A percentile compares a stretch with the other conserved stretches of the same genome.
These are phyloP conservation scores for Fagus crenata DNA, from an alignment of 306 rosid genomes.

Conservation along the genomic window DNA sequence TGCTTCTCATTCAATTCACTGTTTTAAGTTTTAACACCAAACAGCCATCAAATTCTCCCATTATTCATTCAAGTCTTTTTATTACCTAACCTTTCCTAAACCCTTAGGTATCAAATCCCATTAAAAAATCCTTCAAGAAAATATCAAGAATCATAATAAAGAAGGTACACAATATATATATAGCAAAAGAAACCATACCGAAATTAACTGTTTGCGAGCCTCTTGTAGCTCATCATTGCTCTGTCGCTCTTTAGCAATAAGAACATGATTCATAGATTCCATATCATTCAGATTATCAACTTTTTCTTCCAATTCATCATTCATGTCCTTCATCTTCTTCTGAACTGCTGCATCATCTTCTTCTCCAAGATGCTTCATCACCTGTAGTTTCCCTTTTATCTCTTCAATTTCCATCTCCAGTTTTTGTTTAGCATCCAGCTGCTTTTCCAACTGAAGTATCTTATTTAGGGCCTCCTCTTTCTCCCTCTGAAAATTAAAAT, in stretches of 20 bases:
- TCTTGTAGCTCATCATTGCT: conserved; percentile 91
- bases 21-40: no score
- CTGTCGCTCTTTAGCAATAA: conserved; percentile 75
- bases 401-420: conserved; percentile 95
- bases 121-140: no score
- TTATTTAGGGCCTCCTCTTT: conserved; percentile 80
- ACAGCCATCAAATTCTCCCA: no score
- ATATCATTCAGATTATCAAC: conserved; percentile 46
- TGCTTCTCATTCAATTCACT: no score
- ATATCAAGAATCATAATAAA: no score
- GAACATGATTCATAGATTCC: conserved; percentile 57
- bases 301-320: conserved; percentile 54
- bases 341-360: conserved; percentile 82
- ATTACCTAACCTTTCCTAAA: no score
- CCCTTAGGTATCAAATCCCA: no score
- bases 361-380: conserved; percentile 92
- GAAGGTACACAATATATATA: neutral
- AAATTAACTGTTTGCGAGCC: conserved; percentile 76
- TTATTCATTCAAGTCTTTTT: no score
- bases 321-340: conserved; percentile 78
- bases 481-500: conserved; percentile 60
- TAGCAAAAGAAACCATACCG: conserved; percentile 37
- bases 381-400: conserved; percentile 83
- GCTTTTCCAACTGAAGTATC: conserved; percentile 78
- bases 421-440: conserved; percentile 87